Evolutionary conservation across 345 rosid genomes (phyloP).

Genomic region (Eutrema yunnanense): DNA sequence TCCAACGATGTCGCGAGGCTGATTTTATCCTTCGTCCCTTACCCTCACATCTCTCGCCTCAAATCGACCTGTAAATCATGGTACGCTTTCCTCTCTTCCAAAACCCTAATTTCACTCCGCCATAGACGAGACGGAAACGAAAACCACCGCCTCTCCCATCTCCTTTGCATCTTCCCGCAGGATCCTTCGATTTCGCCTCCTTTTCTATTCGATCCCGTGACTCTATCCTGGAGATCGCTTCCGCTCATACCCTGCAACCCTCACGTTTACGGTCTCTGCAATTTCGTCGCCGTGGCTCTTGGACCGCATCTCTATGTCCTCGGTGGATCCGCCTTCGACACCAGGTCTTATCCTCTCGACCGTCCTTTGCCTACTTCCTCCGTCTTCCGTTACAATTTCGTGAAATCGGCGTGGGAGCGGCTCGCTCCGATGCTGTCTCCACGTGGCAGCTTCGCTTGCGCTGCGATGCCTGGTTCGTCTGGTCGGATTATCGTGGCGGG

Average conservation of each 20-base stretch:
- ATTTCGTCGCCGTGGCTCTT: slow-evolving; percentile 66
- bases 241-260: slow-evolving; percentile 84
- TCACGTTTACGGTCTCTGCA: slow-evolving; percentile 77
- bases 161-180: slow-evolving; percentile 78
- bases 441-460: slow-evolving; percentile 91
- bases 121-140: slow-evolving; percentile 9
- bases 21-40: slow-evolving; percentile 62
- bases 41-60: slow-evolving; percentile 69
- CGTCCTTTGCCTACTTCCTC: slow-evolving; percentile 71
- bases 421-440: slow-evolving; percentile 76
- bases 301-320: slow-evolving; percentile 64
- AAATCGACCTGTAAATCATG: slow-evolving; percentile 68
- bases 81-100: slow-evolving; percentile 67
- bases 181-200: slow-evolving; percentile 83
- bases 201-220: slow-evolving; percentile 63
- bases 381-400: slow-evolving; percentile 57
- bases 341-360: slow-evolving; percentile 79
- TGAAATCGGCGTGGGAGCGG: slow-evolving; percentile 51
- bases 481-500: slow-evolving; percentile 77
- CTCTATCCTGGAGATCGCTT: slow-evolving; percentile 66
- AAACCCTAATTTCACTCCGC: slow-evolving; percentile 59
- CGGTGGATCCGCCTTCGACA: slow-evolving; percentile 84
- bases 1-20: slow-evolving; percentile 58
- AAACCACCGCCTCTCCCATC: slow-evolving; percentile 38
- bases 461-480: slow-evolving; percentile 30